Evolutionary conservation across 2,329 filamentous ascomycete genomes (phyloP), one percentile per base, ranked within the genome.

Genomic region (Alternaria alternata): DNA sequence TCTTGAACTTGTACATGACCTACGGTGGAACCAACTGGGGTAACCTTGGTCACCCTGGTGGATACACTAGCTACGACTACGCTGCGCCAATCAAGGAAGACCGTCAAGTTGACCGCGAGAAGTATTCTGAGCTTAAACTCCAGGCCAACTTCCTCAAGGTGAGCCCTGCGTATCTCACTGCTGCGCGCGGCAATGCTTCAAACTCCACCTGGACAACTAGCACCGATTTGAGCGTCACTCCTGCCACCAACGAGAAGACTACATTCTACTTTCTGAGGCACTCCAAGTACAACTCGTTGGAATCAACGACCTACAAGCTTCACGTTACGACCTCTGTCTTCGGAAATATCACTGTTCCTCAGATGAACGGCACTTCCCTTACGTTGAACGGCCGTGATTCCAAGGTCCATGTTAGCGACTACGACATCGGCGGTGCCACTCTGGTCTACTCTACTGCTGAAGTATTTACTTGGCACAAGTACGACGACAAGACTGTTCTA

Each of bases 11-110:
- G 1, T 94, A 93, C 75, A 94, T 94, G 91, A 88, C 85, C 1
- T 91, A 85, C 65, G 92, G 92, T 14, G 92, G 91, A 6, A 94
- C 91, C 0, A 95, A 94, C 73, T 94, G 91, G 92, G 91, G 91
- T 0, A 94, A 78, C 22, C 62, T 77, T 0, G 73, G 91, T 0
- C 87, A 92, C 65, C 84, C 89, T 9, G 88, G 87, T 41, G 81
- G 73, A 7, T 83, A 84, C 66, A 83, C 82, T 0, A 85, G 82
- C 4, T 89, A 89, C 68, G 86, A 89, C 67, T 89, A 88, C 66
- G 85, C 86, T 5, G 82, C 87, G 5, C 81, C 83, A 7, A 92
- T 94, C 53, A 83, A 85, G 1, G 92, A 95, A 71, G 88, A 91
- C 42, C 85, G 91, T 24, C 85, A 85, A 1, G 81, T 94, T 3